Conservation (phyloP, 2,329 filamentous ascomycete species). For the Cercospora nicotianae region DNA sequence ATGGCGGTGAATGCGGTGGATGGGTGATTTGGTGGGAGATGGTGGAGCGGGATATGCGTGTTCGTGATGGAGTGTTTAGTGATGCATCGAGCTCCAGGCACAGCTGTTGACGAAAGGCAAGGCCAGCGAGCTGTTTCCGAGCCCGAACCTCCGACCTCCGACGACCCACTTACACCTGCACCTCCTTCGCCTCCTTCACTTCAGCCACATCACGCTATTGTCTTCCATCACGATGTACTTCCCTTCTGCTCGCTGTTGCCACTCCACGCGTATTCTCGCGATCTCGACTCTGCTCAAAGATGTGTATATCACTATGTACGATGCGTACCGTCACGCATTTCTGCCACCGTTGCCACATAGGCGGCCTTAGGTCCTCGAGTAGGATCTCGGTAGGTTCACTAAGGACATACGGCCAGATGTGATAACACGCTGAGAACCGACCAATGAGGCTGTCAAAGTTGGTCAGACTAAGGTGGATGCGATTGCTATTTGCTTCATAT, state of each 20-base stretch:
- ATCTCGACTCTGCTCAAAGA: background rate
- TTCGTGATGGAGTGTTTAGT: conserved; percentile 2
- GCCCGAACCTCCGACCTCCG: background rate
- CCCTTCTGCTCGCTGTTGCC: background rate
- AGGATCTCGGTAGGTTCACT: background rate
- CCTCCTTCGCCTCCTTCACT: background rate
- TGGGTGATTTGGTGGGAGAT: background rate
- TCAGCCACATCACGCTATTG: background rate
- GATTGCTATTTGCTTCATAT: background rate
- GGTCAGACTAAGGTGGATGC: background rate
- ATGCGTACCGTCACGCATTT: background rate
- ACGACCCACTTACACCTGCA: background rate
- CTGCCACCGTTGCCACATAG: background rate
- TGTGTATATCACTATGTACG: background rate
- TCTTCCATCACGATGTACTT: background rate
- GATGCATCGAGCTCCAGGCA: conserved; percentile 2
- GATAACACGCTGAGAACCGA: background rate
- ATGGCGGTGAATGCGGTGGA: background rate
- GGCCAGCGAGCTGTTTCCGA: conserved; percentile 7
- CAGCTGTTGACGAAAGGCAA: conserved; percentile 9
- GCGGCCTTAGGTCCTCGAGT: background rate
- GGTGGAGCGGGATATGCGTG: background rate
- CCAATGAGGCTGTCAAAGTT: background rate
- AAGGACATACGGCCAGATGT: background rate
- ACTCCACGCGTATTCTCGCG: background rate